Evolutionary conservation across 768 basidiomycete genomes (phyloP).

Genomic region (Agaricus blazei): DNA sequence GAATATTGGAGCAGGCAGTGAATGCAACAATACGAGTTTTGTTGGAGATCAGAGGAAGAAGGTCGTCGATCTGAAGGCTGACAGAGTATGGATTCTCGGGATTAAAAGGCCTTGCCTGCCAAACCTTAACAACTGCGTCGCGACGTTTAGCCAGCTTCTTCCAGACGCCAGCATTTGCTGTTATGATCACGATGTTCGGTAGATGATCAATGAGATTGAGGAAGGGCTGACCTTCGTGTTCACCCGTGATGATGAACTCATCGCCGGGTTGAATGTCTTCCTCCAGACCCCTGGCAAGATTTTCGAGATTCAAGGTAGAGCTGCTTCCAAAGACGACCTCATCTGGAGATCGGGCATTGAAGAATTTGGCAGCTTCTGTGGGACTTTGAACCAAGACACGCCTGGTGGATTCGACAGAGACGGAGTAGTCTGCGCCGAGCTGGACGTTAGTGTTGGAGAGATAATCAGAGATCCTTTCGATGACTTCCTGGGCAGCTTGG

Average conservation of each 20-base stretch:
- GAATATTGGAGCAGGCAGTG: slow-evolving; percentile 70
- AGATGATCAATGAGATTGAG: neutral
- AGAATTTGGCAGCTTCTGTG: slow-evolving; percentile 47
- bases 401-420: slow-evolving; percentile 45
- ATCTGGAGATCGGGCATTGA: slow-evolving; percentile 56
- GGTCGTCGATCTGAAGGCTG: slow-evolving; percentile 43
- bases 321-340: slow-evolving; percentile 67
- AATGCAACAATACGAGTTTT: slow-evolving; percentile 73
- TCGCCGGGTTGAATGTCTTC: slow-evolving; percentile 50
- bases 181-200: neutral
- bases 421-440: slow-evolving; percentile 64
- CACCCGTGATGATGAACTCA: slow-evolving; percentile 73
- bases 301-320: slow-evolving; percentile 66
- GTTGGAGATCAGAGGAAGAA: slow-evolving; percentile 55
- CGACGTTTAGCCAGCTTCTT: slow-evolving; percentile 61
- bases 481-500: slow-evolving; percentile 49
- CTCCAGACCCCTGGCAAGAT: slow-evolving; percentile 61
- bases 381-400: slow-evolving; percentile 47
- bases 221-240: slow-evolving; percentile 62
- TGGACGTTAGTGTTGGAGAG: slow-evolving; percentile 70
- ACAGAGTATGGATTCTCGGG: slow-evolving; percentile 66
- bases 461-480: slow-evolving; percentile 61
- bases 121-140: slow-evolving; percentile 51
- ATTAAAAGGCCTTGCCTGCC: slow-evolving; percentile 45
- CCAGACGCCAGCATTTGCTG: slow-evolving; percentile 76